Evolutionary conservation across 2,329 filamentous ascomycete species (phyloP), one percentile per base, ranked within the genome.

Genomic region (Aspergillus viridinutans): DNA sequence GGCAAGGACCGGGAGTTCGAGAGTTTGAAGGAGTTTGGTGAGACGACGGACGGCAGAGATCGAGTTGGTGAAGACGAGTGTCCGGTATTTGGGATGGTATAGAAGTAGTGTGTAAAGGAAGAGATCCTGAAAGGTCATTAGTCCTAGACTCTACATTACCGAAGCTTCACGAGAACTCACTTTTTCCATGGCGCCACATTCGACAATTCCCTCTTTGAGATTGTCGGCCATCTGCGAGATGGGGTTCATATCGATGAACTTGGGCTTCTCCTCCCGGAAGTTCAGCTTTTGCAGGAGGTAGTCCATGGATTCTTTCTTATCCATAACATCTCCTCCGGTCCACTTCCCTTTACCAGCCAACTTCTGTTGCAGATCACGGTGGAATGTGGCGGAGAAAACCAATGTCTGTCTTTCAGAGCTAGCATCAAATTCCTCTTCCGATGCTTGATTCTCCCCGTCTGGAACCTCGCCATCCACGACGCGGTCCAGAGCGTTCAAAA

Each of bases 351-450:
- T 95, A 26, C 90, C 89, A 1, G 90, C 86, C 12, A 99, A 82
- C 72, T 97, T 97, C 65, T 93, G 90, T 71, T 97, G 93, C 29
- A 99, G 77, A 0, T 88, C 87, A 68, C 92, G 93, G 70, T 96
- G 90, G 73, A 99, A 96, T 0, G 94, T 99, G 0, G 94, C 94
- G 0, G 94, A 97, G 74, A 99, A 99, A 21, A 99, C 91, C 0
- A 99, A 83, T 0, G 92, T 97, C 70, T 99, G 94, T 43, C 93
- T 83, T 69, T 45, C 59, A 9, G 63, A 54, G 26, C 54, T 53
- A 17, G 61, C 45, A 20, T 61, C 57, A 6, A 74, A 74, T 9
- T 81, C 78, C 3, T 81, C 78, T 1, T 80, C 80, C n/a, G 61
- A 60, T 5, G 60, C 54, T 2, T 67, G 62, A 40, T 68, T 58